Evolutionary conservation across 257 asterid genomes (phyloP), one percentile per base, ranked within the genome.

Genomic region (Leonotis leonurus): DNA sequence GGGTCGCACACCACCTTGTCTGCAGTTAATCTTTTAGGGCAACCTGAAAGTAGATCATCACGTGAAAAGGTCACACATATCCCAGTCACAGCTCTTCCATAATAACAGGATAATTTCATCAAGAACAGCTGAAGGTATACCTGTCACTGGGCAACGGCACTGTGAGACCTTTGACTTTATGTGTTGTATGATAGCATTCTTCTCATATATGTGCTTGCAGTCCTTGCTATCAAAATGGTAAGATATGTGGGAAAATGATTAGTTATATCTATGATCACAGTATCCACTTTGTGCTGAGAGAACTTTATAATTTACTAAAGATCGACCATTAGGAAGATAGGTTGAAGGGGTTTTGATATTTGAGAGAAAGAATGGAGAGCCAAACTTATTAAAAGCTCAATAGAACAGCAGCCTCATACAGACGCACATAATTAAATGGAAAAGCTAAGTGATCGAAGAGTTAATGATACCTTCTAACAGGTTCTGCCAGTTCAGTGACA

Each of bases 151-250:
- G 68, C 98, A 90, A 29, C 60, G 65, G n/a, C 83, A 78, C 20
- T 49, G 67, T 50, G 54, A 21, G 58, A 2, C 67, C 67, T 69
- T 78, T 62, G 84, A 70, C 73, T 9, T 78, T 53, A 93, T 72
- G 66, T 83, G 75, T 36, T 62, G 85, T 82, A 79, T 64, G 66
- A 93, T 76, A 58, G 84, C 70, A 26, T 66, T 41, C 79, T 82
- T 87, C 62, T 87, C 97, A 65, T 81, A 93, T 58, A 89, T 72
- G 76, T 93, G 99, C 84, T 93, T 93, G 94, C 99, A 89, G 68
- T 89, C 95, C 87, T 71, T 53, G 65, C 99, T 92, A 78, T 65
- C 56, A 36, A 71, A 54, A 58, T 37, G 57, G 49, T 55, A 33
- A 62, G 14, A 54, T 50, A 57, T 8, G 40, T 26, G 4, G 36